Evolutionary conservation across 164 flowering plant species (phyloP), one percentile per base, ranked within the genome.

Genomic region (Litsea cubeba): DNA sequence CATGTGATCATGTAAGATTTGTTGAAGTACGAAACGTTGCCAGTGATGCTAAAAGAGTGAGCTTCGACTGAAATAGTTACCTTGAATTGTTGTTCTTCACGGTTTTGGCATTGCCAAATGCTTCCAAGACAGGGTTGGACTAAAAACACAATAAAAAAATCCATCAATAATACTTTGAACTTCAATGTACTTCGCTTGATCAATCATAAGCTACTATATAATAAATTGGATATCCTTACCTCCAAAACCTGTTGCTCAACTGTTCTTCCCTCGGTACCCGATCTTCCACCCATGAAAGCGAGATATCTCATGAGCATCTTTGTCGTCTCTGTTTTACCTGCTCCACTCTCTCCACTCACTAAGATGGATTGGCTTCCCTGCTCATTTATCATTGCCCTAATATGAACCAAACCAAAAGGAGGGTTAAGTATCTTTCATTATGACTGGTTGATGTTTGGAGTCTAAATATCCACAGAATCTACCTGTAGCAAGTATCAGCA

Each of bases 291-390:
- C 95, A 92, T 89, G 83, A 85, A 92, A n/a, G 97, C 97, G 18
- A 92, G 92, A 70, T 92, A 92, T 68, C 94, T 84, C 97, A 92
- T 92, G 26, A 92, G 85, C 93, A 92, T 89, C 81, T 92, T 92
- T 68, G 97, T 92, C 32, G 92, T 92, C 83, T 92, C 95, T 35
- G 97, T 92, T 80, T 92, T 92, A 74, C 97, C 97, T 71, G 97
- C 97, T 46, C 97, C 97, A 83, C 95, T 92, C 79, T 90, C 95
- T 73, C 94, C 94, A 83, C 94, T 91, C 35, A 92, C 95, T 83
- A 92, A 73, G 54, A 91, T 90, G 60, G 97, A 90, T 77, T 92
- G 93, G 80, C 88, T 90, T 70, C 83, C 83, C 14, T 82, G 81
- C 72, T 90, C 93, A 81, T 88, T 89, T 71, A 83, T 85, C 89